Evolutionary conservation across 2,329 filamentous ascomycete species (phyloP), one percentile per base, ranked within the genome.

Genomic region (Nemania diffusa): DNA sequence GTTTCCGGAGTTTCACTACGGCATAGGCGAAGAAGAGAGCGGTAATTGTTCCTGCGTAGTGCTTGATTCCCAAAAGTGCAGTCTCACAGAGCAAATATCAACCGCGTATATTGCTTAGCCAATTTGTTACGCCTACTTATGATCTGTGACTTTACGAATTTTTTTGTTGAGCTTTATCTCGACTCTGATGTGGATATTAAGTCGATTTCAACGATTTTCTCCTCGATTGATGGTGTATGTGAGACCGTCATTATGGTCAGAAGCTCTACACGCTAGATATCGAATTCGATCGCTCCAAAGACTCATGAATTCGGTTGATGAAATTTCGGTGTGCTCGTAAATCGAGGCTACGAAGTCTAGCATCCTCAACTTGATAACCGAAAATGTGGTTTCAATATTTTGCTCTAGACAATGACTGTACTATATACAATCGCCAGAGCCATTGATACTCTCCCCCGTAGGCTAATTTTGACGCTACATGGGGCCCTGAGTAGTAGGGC

Each of bases 1-100:
- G 62, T 57, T 68, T 70, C 68, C 58, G 69, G 63, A 70, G 68
- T 71, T 71, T 70, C 44, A 65, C 61, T 68, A 63, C 57, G 61
- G 63, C 65, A 65, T 71, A 64, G 69, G 63, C 57, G 51, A 70
- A 68, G 46, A 64, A 64, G 57, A 70, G 59, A 59, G 50, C 51
- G 48, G 37, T 68, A 37, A 48, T 65, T 57, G 57, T 64, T 68
- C 62, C 57, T 62, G 64, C 50, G 67, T 40, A 46, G 57, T 68
- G 37, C 64, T 56, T 56, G 46, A 34, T 58, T 52, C 51, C 20
- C 58, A 57, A 58, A 66, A 20, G 48, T 65, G 67, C 61, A 63
- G 59, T 70, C 60, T 48, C 59, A 60, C 55, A 56, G 48, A 67
- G 27, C 34, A 64, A 68, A 59, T 52, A 63, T 48, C 34, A 68